Evolutionary conservation across 2,329 filamentous ascomycete species (phyloP), one percentile per base, ranked within the genome.

Genomic region (Aureobasidium vineae): DNA sequence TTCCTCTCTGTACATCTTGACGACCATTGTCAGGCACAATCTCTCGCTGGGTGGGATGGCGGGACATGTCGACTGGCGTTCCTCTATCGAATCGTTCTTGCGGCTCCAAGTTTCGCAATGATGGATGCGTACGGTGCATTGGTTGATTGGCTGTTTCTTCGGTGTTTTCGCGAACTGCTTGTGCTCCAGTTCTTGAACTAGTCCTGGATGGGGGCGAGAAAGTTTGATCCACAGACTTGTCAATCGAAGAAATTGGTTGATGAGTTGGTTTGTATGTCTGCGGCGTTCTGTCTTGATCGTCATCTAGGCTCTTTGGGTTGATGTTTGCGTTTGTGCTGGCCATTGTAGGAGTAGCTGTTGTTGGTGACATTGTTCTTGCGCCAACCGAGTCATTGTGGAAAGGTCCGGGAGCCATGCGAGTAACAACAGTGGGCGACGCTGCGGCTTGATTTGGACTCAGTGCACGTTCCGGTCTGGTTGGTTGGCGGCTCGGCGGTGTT

Each of bases 381-480:
- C 26, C 38, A 23, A 53, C 36, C 3, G 47, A 41, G 49, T 64
- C 61, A 15, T 33, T 64, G 15, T 26, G 47, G 36, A 64, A 53
- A 13, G 61, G 36, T 15, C 61, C 59, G 28, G 59, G 59, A 52
- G 59, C 38, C 38, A 43, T 64, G 49, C 47, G 61, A 43, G 49
- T 64, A 8, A 28, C 61, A 26, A 64, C 61, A 33, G 33, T 43
- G 13, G 49, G 61, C 26, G 61, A 45, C 10, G 31, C 5, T 6
- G 23, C 33, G 15, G 43, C 43, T 52, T 49, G 49, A 8, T 31
- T 49, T 3, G 65, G 68, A 38, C 66, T 69, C 49, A 67, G 26
- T 23, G 63, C 56, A 31, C 67, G 65, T 13, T 69, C 67, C 26
- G 54, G 54, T 36, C 67, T 60, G 28, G 45, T 69, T 11, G 66